Evolutionary conservation across 306 rosid genomes (phyloP), one percentile per base, ranked within the genome.

Genomic region (Glycine soja): DNA sequence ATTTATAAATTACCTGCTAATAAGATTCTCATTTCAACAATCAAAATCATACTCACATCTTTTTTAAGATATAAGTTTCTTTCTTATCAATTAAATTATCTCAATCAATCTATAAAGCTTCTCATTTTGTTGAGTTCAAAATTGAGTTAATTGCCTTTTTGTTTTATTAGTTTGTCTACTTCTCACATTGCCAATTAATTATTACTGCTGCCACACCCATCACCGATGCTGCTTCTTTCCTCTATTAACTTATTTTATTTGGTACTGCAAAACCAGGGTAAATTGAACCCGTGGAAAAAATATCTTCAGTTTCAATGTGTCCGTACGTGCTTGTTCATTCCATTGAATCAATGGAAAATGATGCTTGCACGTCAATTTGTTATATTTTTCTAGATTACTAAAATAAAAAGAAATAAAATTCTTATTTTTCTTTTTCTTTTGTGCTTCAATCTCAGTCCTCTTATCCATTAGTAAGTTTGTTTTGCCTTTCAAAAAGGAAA

Each of bases 211-310:
- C 40, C 5, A 36, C 40, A 54, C 76, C 67, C 5, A 38, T 56
- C 76, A 78, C 46, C 61, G 43, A 50, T 80, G 69, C 48, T 74
- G 69, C 76, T 70, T 51, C 70, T 65, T 50, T 50, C 79, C 67
- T 63, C 74, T 70, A 24, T 24, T 24, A 74, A 79, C 81, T 77
- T 58, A 63, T 75, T 63, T 77, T 58, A 63, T 75, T 63, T 57
- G 72, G 36, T 19, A 36, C 42, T 19, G 14, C 42, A 56, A 53
- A 47, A 53, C 72, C 67, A 24, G 36, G 69, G 59, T 66, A 77
- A 34, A 65, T 50, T 76, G 12, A 16, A 45, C 4, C 65, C 18
- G 0, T 46, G 3, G 8, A 3, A 74, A 18, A 47, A 48, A 70
- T 24, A 16, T 69, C 18, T 46, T 69, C 10, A 45, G 0, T 36